These are phyloP conservation scores for Cytidiella melzeri DNA, from an alignment of 768 basidiomycete species.

Conservation along the genomic window DNA sequence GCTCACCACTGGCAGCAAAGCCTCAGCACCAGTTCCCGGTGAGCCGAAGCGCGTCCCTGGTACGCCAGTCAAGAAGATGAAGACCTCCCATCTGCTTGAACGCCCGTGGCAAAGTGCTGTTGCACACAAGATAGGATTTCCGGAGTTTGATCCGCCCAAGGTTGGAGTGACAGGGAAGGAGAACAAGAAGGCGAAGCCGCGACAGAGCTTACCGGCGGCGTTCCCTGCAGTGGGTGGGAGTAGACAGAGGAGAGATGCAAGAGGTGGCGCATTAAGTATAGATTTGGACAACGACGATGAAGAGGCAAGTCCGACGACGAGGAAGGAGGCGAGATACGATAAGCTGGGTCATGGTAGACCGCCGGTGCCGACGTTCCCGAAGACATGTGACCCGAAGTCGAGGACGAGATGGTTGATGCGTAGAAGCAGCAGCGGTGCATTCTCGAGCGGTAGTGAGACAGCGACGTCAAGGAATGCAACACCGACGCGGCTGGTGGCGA, in stretches of 20 bases:
- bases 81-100: conserved; percentile 47
- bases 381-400: conserved; percentile 15
- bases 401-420: conserved; percentile 59
- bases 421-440: conserved; percentile 75
- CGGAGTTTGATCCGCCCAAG: conserved; percentile 30
- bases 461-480: conserved; percentile 47
- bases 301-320: conserved; percentile 52
- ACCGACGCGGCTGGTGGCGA: conserved; percentile 52
- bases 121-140: conserved; percentile 58
- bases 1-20: conserved; percentile 53
- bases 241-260: conserved; percentile 4
- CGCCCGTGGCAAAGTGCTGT: conserved; percentile 82
- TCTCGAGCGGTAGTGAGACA: conserved; percentile 70
- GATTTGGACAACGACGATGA: conserved; percentile 54
- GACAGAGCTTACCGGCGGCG: conserved; percentile 73
- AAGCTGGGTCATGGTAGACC: conserved; percentile 67
- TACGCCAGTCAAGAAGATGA: conserved; percentile 74
- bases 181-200: conserved; percentile 41
- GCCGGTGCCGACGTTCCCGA: conserved; percentile 17
- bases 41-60: conserved; percentile 63
- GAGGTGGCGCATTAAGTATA: conserved; percentile 9
- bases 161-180: conserved; percentile 20
- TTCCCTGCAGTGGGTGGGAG: conserved; percentile 41
- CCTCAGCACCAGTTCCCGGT: conserved; percentile 28
- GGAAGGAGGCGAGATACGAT: conserved; percentile 47